Evolutionary conservation across 257 asterid genomes (phyloP).

Genomic region (Penstemon eatonii): DNA sequence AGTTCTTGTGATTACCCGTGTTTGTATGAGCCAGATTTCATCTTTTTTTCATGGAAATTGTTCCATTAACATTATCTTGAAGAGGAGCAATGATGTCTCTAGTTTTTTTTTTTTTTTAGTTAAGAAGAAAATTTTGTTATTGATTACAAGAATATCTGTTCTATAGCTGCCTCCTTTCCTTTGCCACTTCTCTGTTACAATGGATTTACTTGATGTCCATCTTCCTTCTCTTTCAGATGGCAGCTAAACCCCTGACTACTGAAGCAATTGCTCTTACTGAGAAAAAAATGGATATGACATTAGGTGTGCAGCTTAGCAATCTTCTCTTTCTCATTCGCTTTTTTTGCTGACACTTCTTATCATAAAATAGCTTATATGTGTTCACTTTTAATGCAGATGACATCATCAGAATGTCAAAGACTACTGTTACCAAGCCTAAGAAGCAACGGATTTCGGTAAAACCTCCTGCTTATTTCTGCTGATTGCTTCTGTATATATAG

Average conservation of each 20-base stretch:
- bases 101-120: not conserved
- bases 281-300: slow-evolving; percentile 92
- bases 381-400: slow-evolving; percentile 59
- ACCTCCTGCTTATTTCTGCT: slow-evolving; percentile 7
- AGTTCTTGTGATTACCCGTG: slow-evolving; percentile 3
- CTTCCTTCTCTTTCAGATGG: slow-evolving; percentile 59
- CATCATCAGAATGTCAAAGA: slow-evolving; percentile 24
- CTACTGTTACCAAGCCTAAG: slow-evolving; percentile 45
- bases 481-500: slow-evolving; percentile 1
- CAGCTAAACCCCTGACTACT: slow-evolving; percentile 52
- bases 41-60: not conserved
- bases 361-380: slow-evolving; percentile 15
- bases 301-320: slow-evolving; percentile 49
- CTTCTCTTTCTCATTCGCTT: slow-evolving; percentile 4
- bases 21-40: not conserved
- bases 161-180: not conserved
- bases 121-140: not conserved
- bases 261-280: slow-evolving; percentile 89
- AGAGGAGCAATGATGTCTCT: not conserved
- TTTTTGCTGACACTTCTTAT: not conserved
- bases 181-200: not conserved
- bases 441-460: slow-evolving; percentile 71
- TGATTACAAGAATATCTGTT: not conserved
- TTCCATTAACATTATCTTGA: not conserved
- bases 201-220: slow-evolving; percentile 7